phyloP scores from a whole-genome alignment of 345 rosid species.

The Populus deltoides region DNA sequence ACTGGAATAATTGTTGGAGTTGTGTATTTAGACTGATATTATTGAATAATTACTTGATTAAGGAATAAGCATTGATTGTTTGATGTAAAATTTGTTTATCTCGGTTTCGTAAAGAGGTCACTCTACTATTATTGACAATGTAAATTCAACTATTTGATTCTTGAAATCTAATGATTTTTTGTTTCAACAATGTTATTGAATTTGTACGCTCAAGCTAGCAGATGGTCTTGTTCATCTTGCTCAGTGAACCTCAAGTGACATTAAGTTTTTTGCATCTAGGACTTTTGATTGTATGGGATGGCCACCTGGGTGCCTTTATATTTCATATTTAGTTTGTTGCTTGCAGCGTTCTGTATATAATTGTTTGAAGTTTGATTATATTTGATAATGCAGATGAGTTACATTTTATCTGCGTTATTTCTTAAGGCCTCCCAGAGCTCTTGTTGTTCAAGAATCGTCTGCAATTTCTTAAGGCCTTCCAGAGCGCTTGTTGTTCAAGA shows the following conservation, averaged over 20 bases:
- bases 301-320: not conserved
- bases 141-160: not conserved
- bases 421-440: not conserved
- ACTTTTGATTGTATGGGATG: not conserved
- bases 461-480: constrained; percentile 12
- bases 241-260: not conserved
- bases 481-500: constrained; percentile 24
- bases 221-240: not conserved
- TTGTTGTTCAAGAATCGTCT: constrained; percentile 34
- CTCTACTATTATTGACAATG: not conserved
- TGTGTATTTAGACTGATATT: not conserved
- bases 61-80: too few relatives aligned
- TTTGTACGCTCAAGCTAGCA: not conserved
- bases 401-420: not conserved
- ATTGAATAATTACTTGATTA: not conserved
- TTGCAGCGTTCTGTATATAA: not conserved
- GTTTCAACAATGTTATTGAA: not conserved
- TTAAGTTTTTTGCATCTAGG: too few relatives aligned
- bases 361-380: not conserved
- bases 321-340: not conserved
- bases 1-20: not conserved
- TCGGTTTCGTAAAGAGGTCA: not conserved
- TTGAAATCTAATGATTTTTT: not conserved
- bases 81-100: not conserved
- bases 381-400: not conserved